Base-by-base conservation (phyloP, 2,329 filamentous ascomycete species). In the Akanthomyces dipterigenus region DNA sequence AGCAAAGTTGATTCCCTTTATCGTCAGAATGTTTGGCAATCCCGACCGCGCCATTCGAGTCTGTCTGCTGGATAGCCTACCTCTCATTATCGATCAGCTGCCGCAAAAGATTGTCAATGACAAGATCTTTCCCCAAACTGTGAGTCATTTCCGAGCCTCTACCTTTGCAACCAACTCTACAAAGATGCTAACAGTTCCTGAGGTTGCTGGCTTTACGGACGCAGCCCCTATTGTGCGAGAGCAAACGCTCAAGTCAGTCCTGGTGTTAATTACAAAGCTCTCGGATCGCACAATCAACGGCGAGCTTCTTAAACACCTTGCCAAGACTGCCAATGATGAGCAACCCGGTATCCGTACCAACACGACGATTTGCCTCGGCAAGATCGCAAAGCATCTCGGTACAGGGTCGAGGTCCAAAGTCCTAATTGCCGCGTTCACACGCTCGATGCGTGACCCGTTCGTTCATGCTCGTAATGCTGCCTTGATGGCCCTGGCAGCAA, bases 281-380 rank as follows among this genome's bases (percentile, higher is more conserved):
- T 96, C 92, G 1, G 95, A 99, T 69, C 86, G 95, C 42, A 90
- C 90, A 8, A 88, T 98, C 67, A 99, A 99, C 67, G 93, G 95
- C 59, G 95, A 99, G 67, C 81, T 99, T 12, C 78, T 99, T 24
- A 90, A 89, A 68, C 89, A 96, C 70, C 82, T 99, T 31, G 95
- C 95, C 48, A 97, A 96, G 73, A 97, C 93, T 1, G 92, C 95
- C 50, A 99, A 98, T 68, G 95, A 99, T 65, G 95, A 98, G 68
- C 93, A 99, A 70, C 92, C 95, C 1, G 95, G 95, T 0, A 99
- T 99, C 66, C 86, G 95, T 64, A 99, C 95, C 9, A 99, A 99
- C 72, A 99, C 95, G 0, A 99, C 95, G 1, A 99, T 99, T 61
- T 98, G 93, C 71, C 77, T 99, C 0, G 95, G 95, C 24, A 98